Base-by-base conservation (phyloP, 305 asterid genomes). In the Solanum chacoense region DNA sequence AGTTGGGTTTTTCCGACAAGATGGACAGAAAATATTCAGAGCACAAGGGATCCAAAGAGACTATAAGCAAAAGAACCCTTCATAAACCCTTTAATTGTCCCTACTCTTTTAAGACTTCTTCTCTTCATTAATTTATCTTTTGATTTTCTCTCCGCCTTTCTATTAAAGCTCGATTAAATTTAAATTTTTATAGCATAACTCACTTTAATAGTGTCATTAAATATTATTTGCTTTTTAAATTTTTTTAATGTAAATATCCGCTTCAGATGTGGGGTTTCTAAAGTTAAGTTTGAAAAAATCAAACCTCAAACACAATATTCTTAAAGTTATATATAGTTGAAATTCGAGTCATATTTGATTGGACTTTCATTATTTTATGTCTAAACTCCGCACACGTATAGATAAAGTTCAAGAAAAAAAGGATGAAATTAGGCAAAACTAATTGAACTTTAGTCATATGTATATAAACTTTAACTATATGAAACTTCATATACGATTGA, bases 71-170 rank as follows among this genome's bases (percentile, higher is more conserved):
- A 77, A 10, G 87, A 83, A 83, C 87, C 87, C 73, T 83, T 83
- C 87, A 83, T 83, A 83, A 83, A 11, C 87, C 87, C 87, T 50
- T 50, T 83, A 83, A 83, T 83, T 50, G 42, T 50, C 40, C 86
- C 86, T 8, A 5, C 72, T 28, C 16, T 8, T 42, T 83, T 9
- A 50, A 2, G 34, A 11, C 10, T 16, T 42, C n/a, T n/a, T 24
- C 55, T 77, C 11, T 20, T 75, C 50, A 6, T 78, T 78, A 78
- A n/a, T 37, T 36, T 78, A 11, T 2, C 16, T 78, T 37, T 34
- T 35, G 6, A 22, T 16, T 18, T 32, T 74, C 7, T 18, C 4
- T 11, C 11, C 8, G 45, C 0, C 16, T 40, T 40, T 40, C 0
- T 40, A 40, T 40, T 40, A 40, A 40, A 40, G 6, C 50, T 40